phyloP scores from a whole-genome alignment of 495 filamentous ascomycete genomes.

The Astrothelium subdiscretum region DNA sequence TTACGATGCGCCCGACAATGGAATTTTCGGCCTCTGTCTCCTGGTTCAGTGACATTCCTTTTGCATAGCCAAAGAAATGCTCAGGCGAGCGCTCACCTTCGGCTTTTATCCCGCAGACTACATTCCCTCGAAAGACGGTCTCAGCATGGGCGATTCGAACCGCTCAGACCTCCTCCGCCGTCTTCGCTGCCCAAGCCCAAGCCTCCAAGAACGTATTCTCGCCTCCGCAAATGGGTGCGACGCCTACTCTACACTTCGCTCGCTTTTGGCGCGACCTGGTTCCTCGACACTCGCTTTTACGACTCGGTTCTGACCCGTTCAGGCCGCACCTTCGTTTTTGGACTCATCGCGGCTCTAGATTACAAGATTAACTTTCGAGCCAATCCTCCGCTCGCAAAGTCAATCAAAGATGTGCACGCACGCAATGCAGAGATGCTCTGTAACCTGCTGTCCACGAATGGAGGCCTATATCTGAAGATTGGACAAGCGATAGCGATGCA shows the following conservation, averaged over 20 bases:
- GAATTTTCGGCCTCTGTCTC: not conserved
- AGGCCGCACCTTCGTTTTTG: conserved; percentile 66
- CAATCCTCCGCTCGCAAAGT: conserved; percentile 53
- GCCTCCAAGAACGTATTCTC: conserved; percentile 51
- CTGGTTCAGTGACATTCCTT: not conserved
- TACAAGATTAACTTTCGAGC: conserved; percentile 95
- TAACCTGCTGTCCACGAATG: conserved; percentile 68
- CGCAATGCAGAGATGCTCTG: conserved; percentile 75
- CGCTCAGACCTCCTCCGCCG: conserved; percentile 64
- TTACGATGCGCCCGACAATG: not conserved
- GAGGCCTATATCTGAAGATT: conserved; percentile 92
- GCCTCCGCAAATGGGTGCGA: conserved; percentile 61
- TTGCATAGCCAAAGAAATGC: not conserved
- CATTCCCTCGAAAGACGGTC: not conserved
- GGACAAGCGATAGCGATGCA: conserved; percentile 99
- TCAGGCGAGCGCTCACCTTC: not conserved
- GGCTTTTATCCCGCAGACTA: not conserved
- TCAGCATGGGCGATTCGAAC: conserved; percentile 19
- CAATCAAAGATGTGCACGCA: conserved; percentile 60
- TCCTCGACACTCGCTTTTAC: conserved; percentile 60
- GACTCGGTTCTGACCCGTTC: conserved; percentile 68
- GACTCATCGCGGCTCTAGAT: conserved; percentile 73
- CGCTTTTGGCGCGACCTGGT: conserved; percentile 47
- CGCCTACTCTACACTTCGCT: conserved; percentile 55
- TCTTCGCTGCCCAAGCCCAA: conserved; percentile 62